Conservation (phyloP, 768 basidiomycete genomes). For the Russula sp. region DNA sequence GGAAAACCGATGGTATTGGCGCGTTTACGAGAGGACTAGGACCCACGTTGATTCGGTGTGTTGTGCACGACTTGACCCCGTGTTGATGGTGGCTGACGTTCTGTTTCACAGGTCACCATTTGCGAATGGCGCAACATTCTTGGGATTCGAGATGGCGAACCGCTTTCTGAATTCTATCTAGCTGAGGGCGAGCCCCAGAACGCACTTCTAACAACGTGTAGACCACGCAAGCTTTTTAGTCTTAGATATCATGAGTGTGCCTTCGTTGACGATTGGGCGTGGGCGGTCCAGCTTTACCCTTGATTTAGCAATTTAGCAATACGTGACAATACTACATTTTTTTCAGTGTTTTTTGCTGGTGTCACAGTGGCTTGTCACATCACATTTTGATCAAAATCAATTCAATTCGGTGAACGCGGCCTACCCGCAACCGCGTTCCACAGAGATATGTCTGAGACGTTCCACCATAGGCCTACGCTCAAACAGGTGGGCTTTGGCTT, state of each 20-base stretch:
- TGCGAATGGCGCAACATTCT: conserved; percentile 95
- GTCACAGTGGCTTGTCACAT: conserved; percentile 13
- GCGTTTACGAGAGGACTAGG: conserved; percentile 90
- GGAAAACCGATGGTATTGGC: conserved; percentile 72
- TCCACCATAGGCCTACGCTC: conserved; percentile 74
- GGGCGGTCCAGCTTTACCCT: neutral
- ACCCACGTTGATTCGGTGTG: conserved; percentile 86
- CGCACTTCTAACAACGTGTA: conserved; percentile 3
- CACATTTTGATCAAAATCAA: neutral
- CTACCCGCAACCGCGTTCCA: no score
- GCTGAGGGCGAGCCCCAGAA: neutral
- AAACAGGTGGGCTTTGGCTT: conserved; percentile 57
- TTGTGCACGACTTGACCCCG: conserved; percentile 21
- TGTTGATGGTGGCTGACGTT: conserved; percentile 14
- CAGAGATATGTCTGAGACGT: conserved; percentile 35
- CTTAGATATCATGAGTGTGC: neutral
- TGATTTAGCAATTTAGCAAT: neutral
- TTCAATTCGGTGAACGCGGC: no score
- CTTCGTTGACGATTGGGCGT: neutral
- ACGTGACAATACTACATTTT: neutral
- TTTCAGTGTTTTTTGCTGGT: no score
- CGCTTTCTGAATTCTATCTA: conserved; percentile 46
- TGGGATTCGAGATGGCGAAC: conserved; percentile 91
- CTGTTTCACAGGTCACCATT: conserved; percentile 68
- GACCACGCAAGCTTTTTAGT: neutral